Percentiles rank a stretch among this genome's conserved stretches.
Conservation (phyloP, 768 basidiomycete genomes). For the Auricularia cornea region DNA sequence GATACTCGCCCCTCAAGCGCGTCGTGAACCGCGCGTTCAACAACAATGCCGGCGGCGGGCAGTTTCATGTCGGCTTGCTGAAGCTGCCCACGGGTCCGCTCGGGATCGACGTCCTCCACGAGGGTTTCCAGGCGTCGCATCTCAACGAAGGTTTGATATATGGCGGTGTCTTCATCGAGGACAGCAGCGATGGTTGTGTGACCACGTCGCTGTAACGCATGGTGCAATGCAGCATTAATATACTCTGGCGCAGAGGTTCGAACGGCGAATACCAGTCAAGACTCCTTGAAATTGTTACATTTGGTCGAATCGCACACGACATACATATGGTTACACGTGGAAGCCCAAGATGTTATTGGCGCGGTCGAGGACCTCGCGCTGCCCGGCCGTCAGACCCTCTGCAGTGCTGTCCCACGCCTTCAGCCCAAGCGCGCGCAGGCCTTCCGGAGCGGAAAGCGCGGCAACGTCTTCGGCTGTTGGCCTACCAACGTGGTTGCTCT, state of each 20-base stretch:
- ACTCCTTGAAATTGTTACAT: too few relatives aligned
- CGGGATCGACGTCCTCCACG: constrained; percentile 42
- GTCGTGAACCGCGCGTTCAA: constrained; percentile 36
- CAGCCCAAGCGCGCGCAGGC: background rate
- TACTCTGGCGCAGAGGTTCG: too few relatives aligned
- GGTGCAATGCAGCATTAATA: too few relatives aligned
- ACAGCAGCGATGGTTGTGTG: constrained; percentile 5
- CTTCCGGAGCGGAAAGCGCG: background rate
- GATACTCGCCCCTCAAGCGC: constrained; percentile 28
- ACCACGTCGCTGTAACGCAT: background rate
- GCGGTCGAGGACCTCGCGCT: too few relatives aligned
- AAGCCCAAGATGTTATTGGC: too few relatives aligned
- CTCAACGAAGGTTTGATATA: constrained; percentile 43
- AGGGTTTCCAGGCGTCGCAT: constrained; percentile 46
- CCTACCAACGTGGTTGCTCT: constrained; percentile 29
- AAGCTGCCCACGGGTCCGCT: constrained; percentile 33
- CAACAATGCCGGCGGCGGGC: constrained; percentile 43
- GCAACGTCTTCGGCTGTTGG: constrained; percentile 33
- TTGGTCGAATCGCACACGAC: too few relatives aligned
- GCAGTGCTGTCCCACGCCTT: background rate
- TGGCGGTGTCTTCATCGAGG: constrained; percentile 51
- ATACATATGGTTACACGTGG: too few relatives aligned
- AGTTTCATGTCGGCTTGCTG: constrained; percentile 53
- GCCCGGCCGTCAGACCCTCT: too few relatives aligned
- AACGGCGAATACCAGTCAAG: too few relatives aligned